phyloP scores from a whole-genome alignment of 116 monocot species.

The Posidonia oceanica region DNA sequence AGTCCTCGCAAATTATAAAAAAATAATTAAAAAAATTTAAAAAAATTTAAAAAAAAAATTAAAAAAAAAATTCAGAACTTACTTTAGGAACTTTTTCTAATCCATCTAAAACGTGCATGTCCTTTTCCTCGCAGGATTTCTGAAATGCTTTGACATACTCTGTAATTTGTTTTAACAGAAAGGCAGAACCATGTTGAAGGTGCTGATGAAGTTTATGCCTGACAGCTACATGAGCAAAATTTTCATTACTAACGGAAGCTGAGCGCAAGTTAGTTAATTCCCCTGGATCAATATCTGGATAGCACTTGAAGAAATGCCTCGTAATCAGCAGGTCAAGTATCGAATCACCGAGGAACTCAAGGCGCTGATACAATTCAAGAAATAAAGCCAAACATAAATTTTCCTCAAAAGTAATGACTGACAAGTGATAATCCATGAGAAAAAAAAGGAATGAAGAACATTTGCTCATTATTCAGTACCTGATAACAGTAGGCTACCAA shows the following conservation, averaged over 20 bases:
- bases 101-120: conserved; percentile 6
- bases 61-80: no score
- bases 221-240: conserved; percentile 71
- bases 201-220: conserved; percentile 63
- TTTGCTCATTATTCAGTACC: conserved; percentile 20
- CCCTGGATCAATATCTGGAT: conserved; percentile 65
- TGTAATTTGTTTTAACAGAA: conserved; percentile 59
- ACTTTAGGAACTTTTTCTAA: conserved; percentile 62
- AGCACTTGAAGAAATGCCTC: conserved; percentile 49
- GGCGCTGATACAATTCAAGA: conserved; percentile 31
- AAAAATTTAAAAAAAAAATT: no score
- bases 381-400: neutral
- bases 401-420: neutral
- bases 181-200: conserved; percentile 70
- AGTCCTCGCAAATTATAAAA: no score
- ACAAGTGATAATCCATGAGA: neutral
- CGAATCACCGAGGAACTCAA: conserved; percentile 91
- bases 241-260: conserved; percentile 85
- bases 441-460: neutral
- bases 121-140: conserved; percentile 10
- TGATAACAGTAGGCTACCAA: conserved; percentile 63
- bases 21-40: no score
- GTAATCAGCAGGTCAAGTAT: conserved; percentile 86
- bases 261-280: conserved; percentile 83
- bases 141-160: conserved; percentile 38